These are phyloP conservation scores for Sporodiniella umbellata DNA, from an alignment of 371 early-diverging fungal genomes.

Conservation along the genomic window DNA sequence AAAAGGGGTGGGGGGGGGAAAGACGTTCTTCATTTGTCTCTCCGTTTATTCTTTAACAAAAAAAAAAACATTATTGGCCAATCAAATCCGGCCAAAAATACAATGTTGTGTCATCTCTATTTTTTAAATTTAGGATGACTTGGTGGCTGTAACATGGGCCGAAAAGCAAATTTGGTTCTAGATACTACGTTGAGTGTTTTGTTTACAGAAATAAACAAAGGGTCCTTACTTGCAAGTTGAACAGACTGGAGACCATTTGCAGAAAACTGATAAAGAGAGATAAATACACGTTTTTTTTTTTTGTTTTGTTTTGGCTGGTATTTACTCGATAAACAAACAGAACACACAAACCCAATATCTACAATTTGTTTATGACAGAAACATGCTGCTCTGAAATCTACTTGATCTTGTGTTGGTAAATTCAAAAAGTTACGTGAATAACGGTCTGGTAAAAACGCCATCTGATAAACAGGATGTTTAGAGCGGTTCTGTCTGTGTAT, in stretches of 20 bases:
- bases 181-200: not conserved
- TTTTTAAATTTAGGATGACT: not conserved
- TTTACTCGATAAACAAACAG: slow-evolving; percentile 94
- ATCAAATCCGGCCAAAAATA: slow-evolving; percentile 9
- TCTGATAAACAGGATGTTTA: slow-evolving; percentile 49
- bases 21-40: not conserved
- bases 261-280: slow-evolving; percentile 58
- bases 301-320: too few relatives aligned
- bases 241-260: slow-evolving; percentile 69
- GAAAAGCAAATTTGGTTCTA: slow-evolving; percentile 71
- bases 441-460: slow-evolving; percentile 82
- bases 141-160: slow-evolving; percentile 25
- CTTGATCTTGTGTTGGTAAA: slow-evolving; percentile 74
- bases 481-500: too few relatives aligned
- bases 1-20: too few relatives aligned
- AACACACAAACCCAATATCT: slow-evolving; percentile 93
- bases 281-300: not conserved
- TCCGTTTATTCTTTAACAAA: not conserved
- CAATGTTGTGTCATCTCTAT: not conserved
- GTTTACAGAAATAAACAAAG: not conserved
- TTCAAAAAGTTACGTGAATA: slow-evolving; percentile 67
- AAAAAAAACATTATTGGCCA: slow-evolving; percentile 4
- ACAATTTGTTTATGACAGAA: slow-evolving; percentile 94
- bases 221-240: slow-evolving; percentile 70
- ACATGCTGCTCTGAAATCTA: slow-evolving; percentile 94